Percentiles rank a stretch among this genome's conserved stretches.
Evolutionary conservation across 305 asterid species (phyloP).

Genomic region (Fraxinus angustifolia): DNA sequence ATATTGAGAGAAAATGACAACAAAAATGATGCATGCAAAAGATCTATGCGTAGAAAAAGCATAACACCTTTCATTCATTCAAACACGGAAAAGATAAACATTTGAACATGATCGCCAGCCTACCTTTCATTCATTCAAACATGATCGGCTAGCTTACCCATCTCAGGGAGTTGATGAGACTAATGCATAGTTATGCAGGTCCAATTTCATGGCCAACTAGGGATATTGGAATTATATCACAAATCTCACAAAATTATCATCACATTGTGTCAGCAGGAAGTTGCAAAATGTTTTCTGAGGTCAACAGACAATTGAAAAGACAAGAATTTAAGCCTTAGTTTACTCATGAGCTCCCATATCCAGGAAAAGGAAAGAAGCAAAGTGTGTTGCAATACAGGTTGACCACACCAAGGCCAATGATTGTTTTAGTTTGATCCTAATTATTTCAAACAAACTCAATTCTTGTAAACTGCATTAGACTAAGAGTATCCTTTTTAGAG

Average conservation of each 20-base stretch:
- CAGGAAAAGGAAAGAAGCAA: background rate
- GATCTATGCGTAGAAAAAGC: background rate
- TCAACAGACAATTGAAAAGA: background rate
- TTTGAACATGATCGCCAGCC: background rate
- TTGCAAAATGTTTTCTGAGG: background rate
- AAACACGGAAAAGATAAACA: background rate
- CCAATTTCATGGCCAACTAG: background rate
- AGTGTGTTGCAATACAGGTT: background rate
- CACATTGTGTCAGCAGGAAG: background rate
- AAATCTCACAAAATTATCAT: background rate
- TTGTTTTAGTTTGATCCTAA: background rate
- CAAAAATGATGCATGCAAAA: background rate
- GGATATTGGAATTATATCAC: background rate
- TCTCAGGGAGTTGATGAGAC: background rate
- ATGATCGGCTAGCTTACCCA: background rate
- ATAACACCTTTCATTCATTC: background rate
- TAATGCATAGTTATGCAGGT: background rate
- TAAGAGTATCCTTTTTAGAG: background rate
- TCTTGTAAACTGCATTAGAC: background rate
- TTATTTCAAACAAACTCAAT: background rate
- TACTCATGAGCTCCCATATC: background rate
- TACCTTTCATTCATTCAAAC: background rate
- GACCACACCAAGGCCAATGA: background rate
- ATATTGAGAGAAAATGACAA: background rate
- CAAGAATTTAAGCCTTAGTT: background rate